Base-by-base conservation (phyloP, 2,329 filamentous ascomycete species). In the Neonectria magnoliae region DNA sequence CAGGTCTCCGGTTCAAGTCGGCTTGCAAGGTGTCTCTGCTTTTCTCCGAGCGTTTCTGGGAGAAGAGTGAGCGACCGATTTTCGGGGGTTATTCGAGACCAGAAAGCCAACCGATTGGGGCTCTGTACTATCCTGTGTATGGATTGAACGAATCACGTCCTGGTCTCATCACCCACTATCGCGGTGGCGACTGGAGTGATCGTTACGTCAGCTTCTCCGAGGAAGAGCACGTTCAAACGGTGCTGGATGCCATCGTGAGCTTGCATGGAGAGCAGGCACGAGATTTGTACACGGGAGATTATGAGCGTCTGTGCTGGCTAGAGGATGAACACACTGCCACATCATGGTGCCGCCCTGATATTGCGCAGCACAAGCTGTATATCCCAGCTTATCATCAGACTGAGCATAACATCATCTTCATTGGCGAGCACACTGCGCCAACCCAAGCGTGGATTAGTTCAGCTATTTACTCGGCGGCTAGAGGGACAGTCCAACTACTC, bases 351-450 rank as follows among this genome's bases (percentile, higher is more conserved):
- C 76, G 77, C 5, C 90, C 90, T 1, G 77, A 81, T 0, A 80
- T 88, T 0, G 90, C 89, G 0, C 89, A 92, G 78, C 90, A 93
- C 72, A 84, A 90, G 68, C 73, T 92, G 25, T 93, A 90, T 69
- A 80, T 93, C 9, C 90, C 91, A 0, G 87, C 90, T n/a, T 93
- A 91, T 73, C 92, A 90, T 72, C 86, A 89, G 73, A 92, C 90
- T 0, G 69, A 93, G 76, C 84, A 84, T 67, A 87, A 89, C 52
- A 88, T 90, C n/a, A 87, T 92, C 36, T 91, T 92, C 64, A 81
- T 91, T 6, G 87, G 87, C 2, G 90, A 93, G 75, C 90, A 92
- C 73, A 92, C 90, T 0, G 87, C 85, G 7, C 91, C 90, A 73
- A 93, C 90, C 0, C 90, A 93, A 72, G 90, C 89, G 1, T 92